Percentiles rank a stretch among this genome's conserved stretches.
phyloP scores from a whole-genome alignment of 75 land plant genomes.

The Pseudotsuga menziesii region DNA sequence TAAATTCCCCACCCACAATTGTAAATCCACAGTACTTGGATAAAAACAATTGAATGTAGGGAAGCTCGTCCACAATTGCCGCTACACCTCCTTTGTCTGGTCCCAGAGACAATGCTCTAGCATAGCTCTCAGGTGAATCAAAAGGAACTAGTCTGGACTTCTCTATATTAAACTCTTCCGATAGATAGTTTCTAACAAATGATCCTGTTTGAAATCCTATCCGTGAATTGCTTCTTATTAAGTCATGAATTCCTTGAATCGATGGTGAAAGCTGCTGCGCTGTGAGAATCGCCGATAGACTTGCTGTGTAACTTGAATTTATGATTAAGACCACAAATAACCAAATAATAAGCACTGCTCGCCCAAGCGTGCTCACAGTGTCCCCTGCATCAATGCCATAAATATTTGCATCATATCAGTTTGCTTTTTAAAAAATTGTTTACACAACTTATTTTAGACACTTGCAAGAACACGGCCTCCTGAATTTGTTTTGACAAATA shows the following conservation, averaged over 20 bases:
- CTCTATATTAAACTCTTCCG: conserved; percentile 48
- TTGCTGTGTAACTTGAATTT: conserved; percentile 89
- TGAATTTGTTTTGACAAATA: not conserved
- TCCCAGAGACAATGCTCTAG: conserved; percentile 52
- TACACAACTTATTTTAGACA: not conserved
- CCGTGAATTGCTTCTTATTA: conserved; percentile 54
- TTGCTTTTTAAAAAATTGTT: not conserved
- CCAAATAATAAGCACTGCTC: conserved; percentile 83
- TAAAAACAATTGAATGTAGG: conserved; percentile 75
- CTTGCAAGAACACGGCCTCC: not conserved
- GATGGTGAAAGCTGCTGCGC: conserved; percentile 65
- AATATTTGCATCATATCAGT: not conserved
- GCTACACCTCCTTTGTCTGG: conserved; percentile 75
- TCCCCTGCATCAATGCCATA: conserved; percentile 45
- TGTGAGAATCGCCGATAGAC: conserved; percentile 71
- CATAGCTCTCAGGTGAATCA: conserved; percentile 43
- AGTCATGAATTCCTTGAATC: conserved; percentile 65
- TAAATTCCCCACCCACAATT: conserved; percentile 73
- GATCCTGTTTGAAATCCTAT: conserved; percentile 83
- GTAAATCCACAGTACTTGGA: conserved; percentile 63
- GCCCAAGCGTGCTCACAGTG: conserved; percentile 68
- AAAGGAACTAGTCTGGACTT: conserved; percentile 67
- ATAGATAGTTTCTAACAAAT: conserved; percentile 64
- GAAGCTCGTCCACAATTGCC: conserved; percentile 87
- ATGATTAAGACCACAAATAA: conserved; percentile 86